Conservation (phyloP, 768 basidiomycete genomes). For the Hygrophorus pudorinus region DNA sequence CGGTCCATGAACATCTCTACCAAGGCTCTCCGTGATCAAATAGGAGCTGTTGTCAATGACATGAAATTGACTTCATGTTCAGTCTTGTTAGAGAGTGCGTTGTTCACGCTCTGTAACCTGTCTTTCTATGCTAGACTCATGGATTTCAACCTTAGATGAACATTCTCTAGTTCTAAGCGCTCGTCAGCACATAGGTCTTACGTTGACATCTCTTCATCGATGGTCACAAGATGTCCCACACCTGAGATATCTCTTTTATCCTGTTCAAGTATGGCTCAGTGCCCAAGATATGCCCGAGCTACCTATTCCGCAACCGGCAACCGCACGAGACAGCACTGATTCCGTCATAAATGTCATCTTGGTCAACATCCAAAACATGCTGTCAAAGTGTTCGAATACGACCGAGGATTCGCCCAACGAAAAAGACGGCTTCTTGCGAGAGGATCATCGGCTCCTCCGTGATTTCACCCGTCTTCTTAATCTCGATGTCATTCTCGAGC, state of each 20-base stretch:
- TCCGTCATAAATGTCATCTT: conserved; percentile 53
- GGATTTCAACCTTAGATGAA: conserved; percentile 25
- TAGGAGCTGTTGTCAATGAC: conserved; percentile 11
- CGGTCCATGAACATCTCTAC: conserved; percentile 16
- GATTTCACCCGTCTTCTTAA: conserved; percentile 40
- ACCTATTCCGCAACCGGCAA: background rate
- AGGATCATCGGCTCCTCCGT: conserved; percentile 33
- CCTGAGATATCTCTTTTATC: conserved; percentile 22
- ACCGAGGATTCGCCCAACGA: conserved; percentile 15
- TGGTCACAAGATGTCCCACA: conserved; percentile 21
- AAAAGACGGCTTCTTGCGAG: conserved; percentile 41
- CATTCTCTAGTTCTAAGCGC: conserved; percentile 20
- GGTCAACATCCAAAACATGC: conserved; percentile 52
- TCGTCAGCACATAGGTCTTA: conserved; percentile 13
- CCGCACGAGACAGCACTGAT: conserved; percentile 20
- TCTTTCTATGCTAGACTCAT: background rate
- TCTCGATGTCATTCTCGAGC: conserved; percentile 30
- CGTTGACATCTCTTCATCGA: conserved; percentile 10
- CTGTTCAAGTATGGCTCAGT: conserved; percentile 22
- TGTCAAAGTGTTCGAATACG: conserved; percentile 26
- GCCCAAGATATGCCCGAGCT: background rate
- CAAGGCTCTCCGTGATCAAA: conserved; percentile 16
- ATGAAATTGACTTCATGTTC: conserved; percentile 18
- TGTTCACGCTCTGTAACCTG: background rate
- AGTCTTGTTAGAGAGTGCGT: conserved; percentile 28